A percentile compares a stretch with the other conserved stretches of the same genome.
Conservation (phyloP, 176 grass and related monocot species). For the Eremochloa ophiuroides region DNA sequence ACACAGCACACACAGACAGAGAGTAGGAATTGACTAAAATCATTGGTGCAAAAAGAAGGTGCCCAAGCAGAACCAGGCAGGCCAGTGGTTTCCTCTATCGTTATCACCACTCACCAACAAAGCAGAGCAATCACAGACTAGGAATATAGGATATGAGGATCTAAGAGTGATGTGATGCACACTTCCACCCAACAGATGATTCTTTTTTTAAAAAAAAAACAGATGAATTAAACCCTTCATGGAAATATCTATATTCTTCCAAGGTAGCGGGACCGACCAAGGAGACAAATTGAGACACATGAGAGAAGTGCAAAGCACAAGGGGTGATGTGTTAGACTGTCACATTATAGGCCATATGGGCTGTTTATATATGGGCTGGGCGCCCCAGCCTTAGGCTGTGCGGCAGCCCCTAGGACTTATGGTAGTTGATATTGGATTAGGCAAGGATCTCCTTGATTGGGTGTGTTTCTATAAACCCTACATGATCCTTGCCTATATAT, state of each 20-base stretch:
- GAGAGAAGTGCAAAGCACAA: not conserved
- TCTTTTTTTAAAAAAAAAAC: not conserved
- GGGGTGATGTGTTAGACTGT: too few relatives aligned
- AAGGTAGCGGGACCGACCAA: not conserved
- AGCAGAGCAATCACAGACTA: not conserved
- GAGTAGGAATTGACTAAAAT: not conserved
- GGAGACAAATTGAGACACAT: not conserved
- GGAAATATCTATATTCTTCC: not conserved
- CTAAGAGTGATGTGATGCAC: not conserved
- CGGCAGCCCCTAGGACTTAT: too few relatives aligned
- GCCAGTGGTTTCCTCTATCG: not conserved
- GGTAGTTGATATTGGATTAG: too few relatives aligned
- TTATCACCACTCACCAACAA: not conserved
- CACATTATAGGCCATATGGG: too few relatives aligned
- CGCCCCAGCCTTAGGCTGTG: too few relatives aligned
- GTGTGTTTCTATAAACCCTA: too few relatives aligned
- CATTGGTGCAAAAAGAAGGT: not conserved
- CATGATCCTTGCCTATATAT: too few relatives aligned
- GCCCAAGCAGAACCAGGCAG: not conserved
- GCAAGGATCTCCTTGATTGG: too few relatives aligned
- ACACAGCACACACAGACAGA: not conserved
- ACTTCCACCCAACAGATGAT: not conserved
- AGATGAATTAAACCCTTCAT: not conserved
- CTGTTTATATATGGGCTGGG: too few relatives aligned
- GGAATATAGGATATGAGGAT: not conserved